Base-by-base conservation (phyloP, 2,329 filamentous ascomycete species). In the Ilyonectria robusta region DNA sequence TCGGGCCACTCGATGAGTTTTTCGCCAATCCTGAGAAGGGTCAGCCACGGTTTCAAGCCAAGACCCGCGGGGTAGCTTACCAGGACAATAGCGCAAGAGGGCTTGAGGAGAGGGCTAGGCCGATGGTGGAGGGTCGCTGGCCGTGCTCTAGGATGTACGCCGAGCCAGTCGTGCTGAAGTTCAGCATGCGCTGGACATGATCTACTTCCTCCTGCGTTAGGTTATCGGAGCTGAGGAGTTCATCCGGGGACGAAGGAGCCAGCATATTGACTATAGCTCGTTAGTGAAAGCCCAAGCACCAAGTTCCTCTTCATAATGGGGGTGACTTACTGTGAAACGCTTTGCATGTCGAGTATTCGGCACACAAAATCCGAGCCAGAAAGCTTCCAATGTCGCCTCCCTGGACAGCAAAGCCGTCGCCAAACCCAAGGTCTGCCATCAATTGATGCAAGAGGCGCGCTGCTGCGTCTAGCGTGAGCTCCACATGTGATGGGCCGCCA, bases 371-470 rank as follows among this genome's bases (percentile, higher is more conserved):
- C 26, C 46, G 10, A 46, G 55, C 17, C n/a, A 17, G 11, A 6
- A 13, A 13, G n/a, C 42, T 21, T 47, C 55, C 10, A 5, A 90
- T 79, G 70, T 91, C 88, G 5, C 88, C 88, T 7, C 88, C 88
- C 73, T 90, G 87, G 0, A 82, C 81, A 8, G 88, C 75, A 68
- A 90, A 90, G 2, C 84, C 42, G 15, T 40, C 80, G 54, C 13
- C 33, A 35, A 90, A 88, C 0, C 88, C 88, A 4, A 90, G 81
- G 0, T 80, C 80, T 2, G 84, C 65, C 83, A 90, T 86, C 2
- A 90, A 69, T 23, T 83, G 80, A 74, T 89, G 81, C 59, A 89
- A 78, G 6, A 86, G 75, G 1, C 79, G 76, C 0, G 85, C 81
- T 1, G 65, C 62, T 23, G 62, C 56, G 9, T 35, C 9, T 35